Percentiles rank a stretch among this genome's conserved stretches.
Evolutionary conservation across 768 basidiomycete species (phyloP).

Genomic region (Tylopilus felleus): DNA sequence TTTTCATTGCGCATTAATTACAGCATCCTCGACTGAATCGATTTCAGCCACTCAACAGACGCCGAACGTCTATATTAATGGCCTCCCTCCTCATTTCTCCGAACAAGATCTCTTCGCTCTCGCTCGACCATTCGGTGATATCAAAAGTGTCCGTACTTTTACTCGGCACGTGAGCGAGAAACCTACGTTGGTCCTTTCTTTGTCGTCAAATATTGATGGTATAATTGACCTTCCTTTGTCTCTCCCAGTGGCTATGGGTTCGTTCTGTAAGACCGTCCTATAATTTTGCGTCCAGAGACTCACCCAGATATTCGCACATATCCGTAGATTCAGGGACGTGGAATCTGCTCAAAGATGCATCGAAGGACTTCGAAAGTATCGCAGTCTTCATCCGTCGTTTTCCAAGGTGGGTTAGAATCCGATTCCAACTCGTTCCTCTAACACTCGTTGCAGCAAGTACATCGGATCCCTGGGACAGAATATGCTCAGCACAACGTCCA

Average conservation of each 20-base stretch:
- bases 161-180: conserved; percentile 78
- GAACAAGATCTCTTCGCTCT: conserved; percentile 77
- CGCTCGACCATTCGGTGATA: conserved; percentile 65
- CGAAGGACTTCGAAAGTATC: conserved; percentile 59
- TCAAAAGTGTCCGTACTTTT: conserved; percentile 79
- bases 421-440: not conserved
- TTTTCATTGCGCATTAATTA: conserved; percentile 9
- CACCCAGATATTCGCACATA: not conserved
- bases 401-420: conserved; percentile 57
- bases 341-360: conserved; percentile 77
- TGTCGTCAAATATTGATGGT: not conserved
- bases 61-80: conserved; percentile 87
- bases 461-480: conserved; percentile 77
- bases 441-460: conserved; percentile 46
- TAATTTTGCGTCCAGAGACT: conserved; percentile 1
- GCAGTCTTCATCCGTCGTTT: conserved; percentile 82
- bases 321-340: conserved; percentile 59
- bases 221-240: not conserved
- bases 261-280: conserved; percentile 55
- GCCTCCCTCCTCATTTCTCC: conserved; percentile 77
- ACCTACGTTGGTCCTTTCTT: conserved; percentile 40
- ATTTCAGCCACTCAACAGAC: conserved; percentile 33
- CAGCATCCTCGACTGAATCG: conserved; percentile 15
- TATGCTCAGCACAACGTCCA: conserved; percentile 43
- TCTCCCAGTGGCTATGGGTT: conserved; percentile 69